Base-by-base conservation (phyloP, 345 rosid genomes). In the Cardamine resedifolia region DNA sequence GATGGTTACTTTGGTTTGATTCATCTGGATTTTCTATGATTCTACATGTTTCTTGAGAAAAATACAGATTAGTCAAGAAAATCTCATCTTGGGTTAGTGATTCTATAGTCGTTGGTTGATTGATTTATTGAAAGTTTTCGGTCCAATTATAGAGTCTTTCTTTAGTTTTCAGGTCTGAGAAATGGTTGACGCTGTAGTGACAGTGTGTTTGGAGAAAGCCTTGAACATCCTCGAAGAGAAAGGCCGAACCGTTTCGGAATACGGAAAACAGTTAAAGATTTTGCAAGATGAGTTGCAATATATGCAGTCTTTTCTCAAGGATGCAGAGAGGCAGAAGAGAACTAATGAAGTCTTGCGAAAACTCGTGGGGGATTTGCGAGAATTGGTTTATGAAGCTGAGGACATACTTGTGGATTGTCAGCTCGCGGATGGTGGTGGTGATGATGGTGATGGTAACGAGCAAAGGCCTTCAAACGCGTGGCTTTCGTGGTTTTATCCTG, bases 151-250 rank as follows among this genome's bases (percentile, higher is more conserved):
- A 39, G 34, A 58, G n/a, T 49, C 0, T 57, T 58, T 59, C 47
- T 59, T 41, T 2, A 7, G 36, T 67, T 68, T 20, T 68, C 58
- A 50, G 74, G 45, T 63, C 47, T 18, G 5, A 44, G 70, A 43
- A 20, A 75, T 75, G 79, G 79, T 75, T 65, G 79, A 75, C 28
- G 80, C 80, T 27, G 80, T 76, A 23, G 80, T 70, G n/a, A 70
- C 75, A 28, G 76, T 76, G 41, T 70, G 45, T 70, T 28, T 76
- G 6, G 80, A 76, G 48, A 76, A 23, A 76, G 7, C 39, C 5
- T 56, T 48, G 9, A 70, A 64, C 6, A 70, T 70, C 56, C 55
- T 76, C n/a, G 72, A 76, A 70, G 80, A 76, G 14, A 76, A 39
- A 49, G 67, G 68, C 48, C 59, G 71, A 76, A 50, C 8, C 19